Evolutionary conservation across 75 land plant species (phyloP).

Genomic region (Ceratopteris richardii): DNA sequence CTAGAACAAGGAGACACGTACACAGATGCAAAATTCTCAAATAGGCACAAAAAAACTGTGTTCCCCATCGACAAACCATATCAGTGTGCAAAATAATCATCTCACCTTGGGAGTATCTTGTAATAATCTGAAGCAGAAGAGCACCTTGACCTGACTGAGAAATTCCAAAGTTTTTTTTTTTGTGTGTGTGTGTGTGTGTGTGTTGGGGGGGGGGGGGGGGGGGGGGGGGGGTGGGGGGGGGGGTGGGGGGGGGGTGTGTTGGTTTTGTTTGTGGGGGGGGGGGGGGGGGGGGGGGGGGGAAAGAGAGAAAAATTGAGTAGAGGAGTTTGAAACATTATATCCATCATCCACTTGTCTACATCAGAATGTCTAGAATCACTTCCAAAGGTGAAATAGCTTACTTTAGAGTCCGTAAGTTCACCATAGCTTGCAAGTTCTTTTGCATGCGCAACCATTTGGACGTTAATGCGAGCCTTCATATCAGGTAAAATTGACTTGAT

Average conservation of each 20-base stretch:
- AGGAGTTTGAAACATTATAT: too few relatives aligned
- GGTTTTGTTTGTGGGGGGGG: too few relatives aligned
- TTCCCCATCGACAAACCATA: too few relatives aligned
- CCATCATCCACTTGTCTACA: too few relatives aligned
- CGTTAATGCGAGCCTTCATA: constrained; percentile 30
- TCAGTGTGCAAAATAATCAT: too few relatives aligned
- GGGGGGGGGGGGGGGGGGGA: neutral
- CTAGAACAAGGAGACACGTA: neutral
- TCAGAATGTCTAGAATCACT: neutral
- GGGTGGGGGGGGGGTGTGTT: too few relatives aligned
- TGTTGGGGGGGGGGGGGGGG: too few relatives aligned
- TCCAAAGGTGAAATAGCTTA: neutral
- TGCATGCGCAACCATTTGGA: constrained; percentile 29
- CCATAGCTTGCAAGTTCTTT: constrained; percentile 39
- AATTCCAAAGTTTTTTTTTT: too few relatives aligned
- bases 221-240: too few relatives aligned
- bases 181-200: too few relatives aligned
- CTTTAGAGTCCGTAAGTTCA: constrained; percentile 38
- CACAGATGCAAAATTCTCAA: neutral
- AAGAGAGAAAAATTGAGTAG: too few relatives aligned
- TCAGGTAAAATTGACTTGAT: constrained; percentile 29
- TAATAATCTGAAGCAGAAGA: constrained; percentile 28
- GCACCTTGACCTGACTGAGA: constrained; percentile 29
- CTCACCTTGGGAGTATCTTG: constrained; percentile 34
- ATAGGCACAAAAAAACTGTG: too few relatives aligned